Evolutionary conservation across 257 asterid species (phyloP).

Genomic region (Solanum chmielewskii): DNA sequence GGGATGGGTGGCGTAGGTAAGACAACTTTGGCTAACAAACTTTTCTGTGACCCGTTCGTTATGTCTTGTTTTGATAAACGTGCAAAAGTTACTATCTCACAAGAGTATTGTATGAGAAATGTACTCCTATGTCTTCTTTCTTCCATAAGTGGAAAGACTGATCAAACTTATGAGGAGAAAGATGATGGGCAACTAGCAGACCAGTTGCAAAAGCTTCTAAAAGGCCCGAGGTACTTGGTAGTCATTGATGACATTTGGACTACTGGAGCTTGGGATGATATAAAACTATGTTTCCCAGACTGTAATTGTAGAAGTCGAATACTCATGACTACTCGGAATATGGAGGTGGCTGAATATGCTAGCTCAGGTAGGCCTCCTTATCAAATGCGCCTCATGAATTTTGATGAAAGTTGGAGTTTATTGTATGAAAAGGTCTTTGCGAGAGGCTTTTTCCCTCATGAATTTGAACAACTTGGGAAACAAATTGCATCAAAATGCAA

Average conservation of each 20-base stretch:
- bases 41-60: background rate
- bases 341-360: background rate
- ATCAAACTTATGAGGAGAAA: background rate
- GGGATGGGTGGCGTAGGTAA: background rate
- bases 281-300: background rate
- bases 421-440: background rate
- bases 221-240: background rate
- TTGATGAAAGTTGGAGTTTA: background rate
- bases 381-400: background rate
- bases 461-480: background rate
- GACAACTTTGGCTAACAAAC: background rate
- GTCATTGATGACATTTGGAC: background rate
- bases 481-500: background rate
- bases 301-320: background rate
- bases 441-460: fast-evolving
- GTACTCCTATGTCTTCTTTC: background rate
- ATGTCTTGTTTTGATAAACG: background rate
- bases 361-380: background rate
- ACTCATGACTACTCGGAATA: background rate
- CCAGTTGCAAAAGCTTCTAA: background rate
- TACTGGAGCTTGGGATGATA: background rate
- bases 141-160: background rate
- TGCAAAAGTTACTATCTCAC: background rate
- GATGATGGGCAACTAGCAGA: background rate
- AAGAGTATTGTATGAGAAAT: background rate